Evolutionary conservation across 495 filamentous ascomycete species (phyloP), one percentile per base, ranked within the genome.

Genomic region (Aspergillus sclerotioniger): DNA sequence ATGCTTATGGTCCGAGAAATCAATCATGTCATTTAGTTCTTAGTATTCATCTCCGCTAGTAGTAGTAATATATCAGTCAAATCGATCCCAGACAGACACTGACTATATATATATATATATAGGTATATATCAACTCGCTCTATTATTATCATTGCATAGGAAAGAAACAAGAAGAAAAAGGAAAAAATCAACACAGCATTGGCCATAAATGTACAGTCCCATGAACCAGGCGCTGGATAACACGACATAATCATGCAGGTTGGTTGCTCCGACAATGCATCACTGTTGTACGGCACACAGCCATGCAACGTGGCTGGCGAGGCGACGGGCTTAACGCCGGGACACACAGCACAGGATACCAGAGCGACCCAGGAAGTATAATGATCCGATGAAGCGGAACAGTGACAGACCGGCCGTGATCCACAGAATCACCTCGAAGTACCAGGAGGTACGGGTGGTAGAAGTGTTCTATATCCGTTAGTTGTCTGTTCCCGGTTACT

Each of bases 401-500:
- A 91, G 56, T 0, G 88, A 87, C 46, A 96, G 79, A 28, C 69
- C 73, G 52, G 91, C 90, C 4, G 91, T 96, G 28, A 87, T 84
- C 76, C 86, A 91, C 45, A 96, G 82, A 54, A 96, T 80, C 66
- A 87, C 85, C 56, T 84, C 81, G 82, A 96, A 96, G 80, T 91
- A 96, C 57, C 76, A 78, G 28, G 82, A 81, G 8, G 90, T 92
- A 63, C 91, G 82, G 31, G 70, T 65, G 16, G 81, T 81, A 12
- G 88, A 80, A 16, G 56, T 52, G 10, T 53, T 62, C 63, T 66
- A n/a, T 50, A 0, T 10, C 21, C n/a, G 31, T 50, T 17, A 50
- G 25, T 28, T 31, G 25, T 3, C 4, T 12, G 15, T 15, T 25
- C n/a, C n/a, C n/a, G n/a, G n/a, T n/a, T n/a, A n/a, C n/a, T n/a